Conservation (phyloP, 2,329 filamentous ascomycete species). For the Clonostachys byssicola region DNA sequence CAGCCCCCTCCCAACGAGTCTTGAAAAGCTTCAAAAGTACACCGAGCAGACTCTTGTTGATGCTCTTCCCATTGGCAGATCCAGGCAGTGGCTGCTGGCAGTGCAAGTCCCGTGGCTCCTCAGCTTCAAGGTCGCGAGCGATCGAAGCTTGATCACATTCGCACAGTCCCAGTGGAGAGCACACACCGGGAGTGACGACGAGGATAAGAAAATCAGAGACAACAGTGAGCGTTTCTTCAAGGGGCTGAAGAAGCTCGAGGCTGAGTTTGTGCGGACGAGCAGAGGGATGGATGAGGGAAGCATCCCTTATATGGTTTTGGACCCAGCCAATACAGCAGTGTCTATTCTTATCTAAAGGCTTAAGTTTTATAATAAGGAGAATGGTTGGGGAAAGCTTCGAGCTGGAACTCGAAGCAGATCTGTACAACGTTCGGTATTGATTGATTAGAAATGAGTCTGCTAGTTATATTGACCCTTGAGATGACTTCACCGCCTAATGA, state of each 20-base stretch:
- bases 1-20: slow-evolving; percentile 18
- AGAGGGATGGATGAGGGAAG: slow-evolving; percentile 21
- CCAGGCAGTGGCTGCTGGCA: slow-evolving; percentile 37
- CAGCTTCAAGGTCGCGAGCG: slow-evolving; percentile 32
- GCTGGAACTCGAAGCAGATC: no score
- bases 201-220: slow-evolving; percentile 11
- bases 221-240: slow-evolving; percentile 14
- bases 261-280: slow-evolving; percentile 20
- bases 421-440: no score
- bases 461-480: no score
- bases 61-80: slow-evolving; percentile 33
- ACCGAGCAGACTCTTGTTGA: slow-evolving; percentile 21
- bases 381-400: no score
- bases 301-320: slow-evolving; percentile 30
- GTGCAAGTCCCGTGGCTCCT: slow-evolving; percentile 39
- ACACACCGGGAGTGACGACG: slow-evolving; percentile 13
- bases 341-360: slow-evolving; percentile 14
- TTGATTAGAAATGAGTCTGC: no score
- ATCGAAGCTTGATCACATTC: slow-evolving; percentile 33
- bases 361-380: no score
- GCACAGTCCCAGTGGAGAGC: slow-evolving; percentile 28
- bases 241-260: slow-evolving; percentile 17
- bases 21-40: slow-evolving; percentile 20
- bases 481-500: no score
- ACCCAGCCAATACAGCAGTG: slow-evolving; percentile 28